phyloP scores from a whole-genome alignment of 495 filamentous ascomycete genomes.

The Neurospora terricola region DNA sequence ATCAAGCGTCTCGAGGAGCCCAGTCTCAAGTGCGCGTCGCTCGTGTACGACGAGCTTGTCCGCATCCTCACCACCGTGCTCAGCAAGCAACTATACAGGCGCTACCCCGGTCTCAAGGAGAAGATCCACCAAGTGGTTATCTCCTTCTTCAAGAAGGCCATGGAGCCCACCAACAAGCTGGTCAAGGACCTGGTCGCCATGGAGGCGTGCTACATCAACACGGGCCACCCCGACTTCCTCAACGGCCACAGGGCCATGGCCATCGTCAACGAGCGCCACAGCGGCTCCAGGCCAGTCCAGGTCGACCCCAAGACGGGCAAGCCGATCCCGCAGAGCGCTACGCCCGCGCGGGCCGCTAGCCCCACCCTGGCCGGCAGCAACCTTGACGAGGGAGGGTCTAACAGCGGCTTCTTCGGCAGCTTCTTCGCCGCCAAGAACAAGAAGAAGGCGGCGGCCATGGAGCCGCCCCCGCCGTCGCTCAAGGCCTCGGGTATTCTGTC shows the following conservation, averaged over 20 bases:
- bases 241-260: slow-evolving; percentile 98
- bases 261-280: slow-evolving; percentile 86
- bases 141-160: slow-evolving; percentile 90
- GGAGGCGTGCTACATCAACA: slow-evolving; percentile 98
- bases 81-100: slow-evolving; percentile 77
- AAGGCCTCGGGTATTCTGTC: slow-evolving; percentile 89
- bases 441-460: slow-evolving; percentile 99
- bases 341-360: slow-evolving; percentile 60
- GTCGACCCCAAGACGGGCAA: slow-evolving; percentile 99
- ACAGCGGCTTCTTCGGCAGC: slow-evolving; percentile 84
- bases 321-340: slow-evolving; percentile 58
- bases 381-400: slow-evolving; percentile 41
- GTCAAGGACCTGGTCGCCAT: slow-evolving; percentile 87
- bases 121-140: slow-evolving; percentile 95
- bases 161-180: slow-evolving; percentile 96
- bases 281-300: slow-evolving; percentile 73
- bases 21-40: slow-evolving; percentile 87
- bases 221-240: slow-evolving; percentile 94
- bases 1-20: slow-evolving; percentile 96
- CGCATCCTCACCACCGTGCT: slow-evolving; percentile 88
- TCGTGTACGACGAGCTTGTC: slow-evolving; percentile 97
- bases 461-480: slow-evolving; percentile 80
- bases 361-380: slow-evolving; percentile 43
- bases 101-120: slow-evolving; percentile 91
- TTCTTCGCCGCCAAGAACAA: slow-evolving; percentile 99